Evolutionary conservation across 495 filamentous ascomycete species (phyloP).

Genomic region (Aspergillus biplanus): DNA sequence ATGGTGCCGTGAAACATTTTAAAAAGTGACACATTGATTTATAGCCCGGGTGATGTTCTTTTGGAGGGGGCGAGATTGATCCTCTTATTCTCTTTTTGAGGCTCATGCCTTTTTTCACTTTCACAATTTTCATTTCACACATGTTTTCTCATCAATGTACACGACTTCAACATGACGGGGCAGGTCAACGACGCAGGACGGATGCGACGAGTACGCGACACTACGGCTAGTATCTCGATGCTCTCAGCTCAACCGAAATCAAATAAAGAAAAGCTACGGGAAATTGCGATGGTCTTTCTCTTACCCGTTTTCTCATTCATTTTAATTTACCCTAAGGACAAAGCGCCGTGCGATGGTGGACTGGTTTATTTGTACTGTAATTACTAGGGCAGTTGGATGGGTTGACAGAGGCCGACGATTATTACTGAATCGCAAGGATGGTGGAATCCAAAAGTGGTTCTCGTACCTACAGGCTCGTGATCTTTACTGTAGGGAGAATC

Average conservation of each 20-base stretch:
- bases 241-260: conserved; percentile 10
- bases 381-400: conserved; percentile 27
- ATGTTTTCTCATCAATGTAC: conserved; percentile 16
- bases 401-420: conserved; percentile 6
- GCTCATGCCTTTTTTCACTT: conserved; percentile 3
- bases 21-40: conserved; percentile 29
- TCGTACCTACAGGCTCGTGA: conserved; percentile 7
- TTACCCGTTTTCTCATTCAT: conserved; percentile 14
- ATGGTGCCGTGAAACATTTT: conserved; percentile 25
- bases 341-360: conserved; percentile 13
- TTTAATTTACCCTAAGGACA: conserved; percentile 16
- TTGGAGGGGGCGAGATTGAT: conserved; percentile 13
- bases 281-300: conserved; percentile 21
- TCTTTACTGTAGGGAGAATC: no score
- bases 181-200: conserved; percentile 19
- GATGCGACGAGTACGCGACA: conserved; percentile 15
- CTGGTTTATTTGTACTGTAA: conserved; percentile 30
- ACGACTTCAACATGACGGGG: conserved; percentile 23
- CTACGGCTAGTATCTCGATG: neutral
- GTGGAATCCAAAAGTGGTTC: conserved; percentile 27
- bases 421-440: conserved; percentile 14
- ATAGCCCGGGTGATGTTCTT: conserved; percentile 14
- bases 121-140: conserved; percentile 15
- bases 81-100: conserved; percentile 16
- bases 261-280: conserved; percentile 26